Percentiles rank a stretch among this genome's conserved stretches.
phyloP scores from a whole-genome alignment of 139 green algal species.

The Micractinium sp. region DNA sequence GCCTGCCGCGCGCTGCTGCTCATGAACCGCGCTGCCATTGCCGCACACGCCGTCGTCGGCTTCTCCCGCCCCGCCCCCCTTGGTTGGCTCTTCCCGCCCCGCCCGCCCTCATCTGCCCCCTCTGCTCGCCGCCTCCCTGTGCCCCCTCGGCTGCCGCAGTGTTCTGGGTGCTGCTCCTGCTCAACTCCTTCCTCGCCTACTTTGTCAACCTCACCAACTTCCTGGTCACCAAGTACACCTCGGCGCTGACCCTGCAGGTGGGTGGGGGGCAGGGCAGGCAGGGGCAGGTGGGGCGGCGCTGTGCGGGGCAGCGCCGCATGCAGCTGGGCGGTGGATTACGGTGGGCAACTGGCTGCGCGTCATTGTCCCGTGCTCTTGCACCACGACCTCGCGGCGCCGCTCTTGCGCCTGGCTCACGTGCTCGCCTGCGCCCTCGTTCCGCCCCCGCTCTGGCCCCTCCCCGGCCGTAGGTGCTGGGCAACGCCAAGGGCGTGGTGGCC shows the following conservation, averaged over 20 bases:
- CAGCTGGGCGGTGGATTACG: too few relatives aligned
- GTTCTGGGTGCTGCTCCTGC: conserved; percentile 77
- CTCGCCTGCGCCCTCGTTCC: neutral
- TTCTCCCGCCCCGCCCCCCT: too few relatives aligned
- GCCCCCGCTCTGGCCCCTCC: neutral
- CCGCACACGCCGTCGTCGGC: neutral
- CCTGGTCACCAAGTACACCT: conserved; percentile 96
- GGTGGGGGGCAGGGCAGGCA: conserved; percentile 21
- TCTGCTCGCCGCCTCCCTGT: neutral
- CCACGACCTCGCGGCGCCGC: too few relatives aligned
- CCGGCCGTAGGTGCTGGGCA: conserved; percentile 88
- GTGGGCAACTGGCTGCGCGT: too few relatives aligned
- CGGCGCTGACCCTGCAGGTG: conserved; percentile 92
- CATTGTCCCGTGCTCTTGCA: too few relatives aligned
- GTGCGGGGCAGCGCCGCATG: too few relatives aligned
- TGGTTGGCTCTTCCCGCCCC: too few relatives aligned
- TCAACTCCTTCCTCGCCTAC: conserved; percentile 91
- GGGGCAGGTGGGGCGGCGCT: neutral
- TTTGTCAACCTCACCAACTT: conserved; percentile 98
- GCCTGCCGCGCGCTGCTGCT: neutral
- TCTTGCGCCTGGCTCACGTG: too few relatives aligned
- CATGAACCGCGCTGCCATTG: neutral
- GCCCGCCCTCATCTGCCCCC: neutral
- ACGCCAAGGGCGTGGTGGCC: conserved; percentile 95
- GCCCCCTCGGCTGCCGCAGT: neutral